phyloP scores from a whole-genome alignment of 495 filamentous ascomycete species.

The Daldinia concentrica region DNA sequence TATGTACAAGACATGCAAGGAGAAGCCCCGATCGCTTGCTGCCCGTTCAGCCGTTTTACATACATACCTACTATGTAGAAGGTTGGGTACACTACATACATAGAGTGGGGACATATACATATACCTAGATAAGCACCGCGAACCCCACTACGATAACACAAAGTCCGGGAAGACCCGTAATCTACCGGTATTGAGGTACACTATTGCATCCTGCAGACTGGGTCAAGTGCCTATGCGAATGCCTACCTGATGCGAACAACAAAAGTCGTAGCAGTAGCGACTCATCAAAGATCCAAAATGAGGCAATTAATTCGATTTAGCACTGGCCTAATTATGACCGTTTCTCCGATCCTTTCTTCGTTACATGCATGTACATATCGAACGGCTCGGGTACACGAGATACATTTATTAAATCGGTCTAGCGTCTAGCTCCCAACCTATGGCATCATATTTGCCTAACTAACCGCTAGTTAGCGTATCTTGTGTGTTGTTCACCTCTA shows the following conservation, averaged over 20 bases:
- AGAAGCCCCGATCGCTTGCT: constrained; percentile 11
- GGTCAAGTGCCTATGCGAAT: background rate
- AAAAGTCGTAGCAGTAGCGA: background rate
- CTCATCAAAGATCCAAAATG: constrained; percentile 17
- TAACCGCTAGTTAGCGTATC: constrained; percentile 29
- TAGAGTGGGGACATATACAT: background rate
- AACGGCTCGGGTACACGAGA: background rate
- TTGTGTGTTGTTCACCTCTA: background rate
- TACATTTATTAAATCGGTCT: constrained; percentile 11
- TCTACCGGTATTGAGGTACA: constrained; percentile 16
- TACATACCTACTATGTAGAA: background rate
- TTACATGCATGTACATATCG: no score
- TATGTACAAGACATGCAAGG: background rate
- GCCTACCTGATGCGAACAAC: background rate
- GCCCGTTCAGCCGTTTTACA: background rate
- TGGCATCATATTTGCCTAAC: constrained; percentile 35
- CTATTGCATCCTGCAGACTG: background rate
- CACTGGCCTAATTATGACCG: background rate
- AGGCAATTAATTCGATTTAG: constrained; percentile 16
- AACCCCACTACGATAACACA: constrained; percentile 29
- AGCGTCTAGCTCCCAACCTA: constrained; percentile 19
- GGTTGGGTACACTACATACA: background rate
- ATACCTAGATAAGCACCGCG: constrained; percentile 4
- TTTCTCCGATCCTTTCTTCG: constrained; percentile 7
- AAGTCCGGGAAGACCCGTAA: constrained; percentile 30